Conservation (phyloP, 2,329 filamentous ascomycete species). For the Fusarium sp. region DNA sequence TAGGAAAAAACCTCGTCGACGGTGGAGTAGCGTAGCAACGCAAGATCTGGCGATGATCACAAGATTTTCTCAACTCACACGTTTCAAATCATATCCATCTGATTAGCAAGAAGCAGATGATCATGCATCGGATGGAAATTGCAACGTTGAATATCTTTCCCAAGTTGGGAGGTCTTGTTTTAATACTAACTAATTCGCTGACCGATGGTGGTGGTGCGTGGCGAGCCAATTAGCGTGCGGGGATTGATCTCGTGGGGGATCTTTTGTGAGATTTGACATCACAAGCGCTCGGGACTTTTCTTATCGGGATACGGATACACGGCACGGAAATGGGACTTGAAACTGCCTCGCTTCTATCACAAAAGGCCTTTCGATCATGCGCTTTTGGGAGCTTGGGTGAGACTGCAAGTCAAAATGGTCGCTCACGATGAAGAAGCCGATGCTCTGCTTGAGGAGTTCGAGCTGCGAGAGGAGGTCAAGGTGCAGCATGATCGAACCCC, state of each 20-base stretch:
- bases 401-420: neutral
- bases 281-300: neutral
- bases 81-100: neutral
- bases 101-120: neutral
- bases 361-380: neutral
- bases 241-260: constrained; percentile 15
- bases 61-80: neutral
- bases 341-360: neutral
- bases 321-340: neutral
- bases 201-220: neutral
- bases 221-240: neutral
- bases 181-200: neutral
- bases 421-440: constrained; percentile 13
- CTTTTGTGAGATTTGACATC: neutral
- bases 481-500: neutral
- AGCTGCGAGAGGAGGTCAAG: neutral
- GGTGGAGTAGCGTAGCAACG: neutral
- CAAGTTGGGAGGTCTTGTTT: neutral
- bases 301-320: neutral
- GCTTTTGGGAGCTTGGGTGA: too few relatives aligned
- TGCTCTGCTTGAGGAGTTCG: constrained; percentile 5
- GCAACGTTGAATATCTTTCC: constrained; percentile 9
- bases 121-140: neutral
- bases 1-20: neutral
- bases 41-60: neutral